Evolutionary conservation across 2,329 filamentous ascomycete species (phyloP).

Genomic region (Nemania bipapillata): DNA sequence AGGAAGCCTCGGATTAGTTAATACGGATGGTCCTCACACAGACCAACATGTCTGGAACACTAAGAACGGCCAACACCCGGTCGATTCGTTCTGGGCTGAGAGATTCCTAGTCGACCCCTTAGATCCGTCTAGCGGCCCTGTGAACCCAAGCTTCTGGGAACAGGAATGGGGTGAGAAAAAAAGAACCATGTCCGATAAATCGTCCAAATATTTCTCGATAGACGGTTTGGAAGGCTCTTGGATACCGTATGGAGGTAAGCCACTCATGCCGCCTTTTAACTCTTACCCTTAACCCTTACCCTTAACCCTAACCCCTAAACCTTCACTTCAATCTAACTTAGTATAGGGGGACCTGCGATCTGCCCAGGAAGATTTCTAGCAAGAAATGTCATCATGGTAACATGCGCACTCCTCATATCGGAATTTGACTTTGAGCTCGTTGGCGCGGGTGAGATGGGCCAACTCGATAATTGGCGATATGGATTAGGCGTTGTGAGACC

Average conservation of each 20-base stretch:
- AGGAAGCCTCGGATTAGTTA: conserved; percentile 23
- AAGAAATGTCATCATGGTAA: neutral
- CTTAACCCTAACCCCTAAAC: neutral
- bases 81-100: conserved; percentile 38
- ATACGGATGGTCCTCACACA: conserved; percentile 22
- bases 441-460: neutral
- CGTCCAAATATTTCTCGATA: no score
- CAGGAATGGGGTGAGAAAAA: no score
- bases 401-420: neutral
- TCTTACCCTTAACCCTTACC: no score
- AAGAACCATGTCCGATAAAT: no score
- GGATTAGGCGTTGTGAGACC: neutral
- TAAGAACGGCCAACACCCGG: conserved; percentile 6
- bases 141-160: neutral
- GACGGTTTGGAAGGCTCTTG: no score
- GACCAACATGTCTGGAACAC: conserved; percentile 39
- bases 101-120: conserved; percentile 32
- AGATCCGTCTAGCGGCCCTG: conserved; percentile 19
- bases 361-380: neutral
- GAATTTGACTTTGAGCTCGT: neutral
- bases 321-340: neutral
- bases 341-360: no score
- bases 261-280: no score
- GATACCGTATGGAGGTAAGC: no score
- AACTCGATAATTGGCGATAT: neutral